Evolutionary conservation across 371 early-diverging fungal genomes (phyloP).

Genomic region (Rhizopus sp.): DNA sequence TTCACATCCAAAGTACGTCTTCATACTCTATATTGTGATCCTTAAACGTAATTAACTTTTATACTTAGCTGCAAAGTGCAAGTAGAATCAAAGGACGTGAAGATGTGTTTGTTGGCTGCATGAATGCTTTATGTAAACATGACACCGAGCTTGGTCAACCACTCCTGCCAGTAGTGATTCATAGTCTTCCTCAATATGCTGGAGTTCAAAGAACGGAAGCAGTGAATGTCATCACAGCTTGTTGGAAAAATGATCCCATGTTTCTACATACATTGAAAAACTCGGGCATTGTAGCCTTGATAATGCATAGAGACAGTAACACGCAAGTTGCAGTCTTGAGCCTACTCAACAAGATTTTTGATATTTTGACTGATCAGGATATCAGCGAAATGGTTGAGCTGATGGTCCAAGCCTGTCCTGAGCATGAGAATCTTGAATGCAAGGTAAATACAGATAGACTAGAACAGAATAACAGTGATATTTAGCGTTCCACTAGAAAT

Average conservation of each 20-base stretch:
- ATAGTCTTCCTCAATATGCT: constrained; percentile 35
- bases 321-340: constrained; percentile 53
- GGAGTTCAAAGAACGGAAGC: constrained; percentile 43
- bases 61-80: constrained; percentile 26
- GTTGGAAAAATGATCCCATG: constrained; percentile 46
- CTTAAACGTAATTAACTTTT: constrained; percentile 30
- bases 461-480: background rate
- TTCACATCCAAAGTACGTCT: background rate
- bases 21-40: constrained; percentile 17
- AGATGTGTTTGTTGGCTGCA: constrained; percentile 34
- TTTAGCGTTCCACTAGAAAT: constrained; percentile 18
- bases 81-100: constrained; percentile 9
- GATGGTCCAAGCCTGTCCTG: constrained; percentile 32
- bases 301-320: constrained; percentile 6
- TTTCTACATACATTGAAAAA: constrained; percentile 54
- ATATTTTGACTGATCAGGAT: constrained; percentile 35
- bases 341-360: constrained; percentile 51
- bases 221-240: constrained; percentile 57
- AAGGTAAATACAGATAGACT: constrained; percentile 34
- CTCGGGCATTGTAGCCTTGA: constrained; percentile 36
- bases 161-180: constrained; percentile 37
- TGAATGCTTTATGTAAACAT: constrained; percentile 49
- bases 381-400: constrained; percentile 46
- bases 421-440: constrained; percentile 48
- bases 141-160: constrained; percentile 37